Base-by-base conservation (phyloP, 176 grass and related monocot species). In the Eleusine coracana region DNA sequence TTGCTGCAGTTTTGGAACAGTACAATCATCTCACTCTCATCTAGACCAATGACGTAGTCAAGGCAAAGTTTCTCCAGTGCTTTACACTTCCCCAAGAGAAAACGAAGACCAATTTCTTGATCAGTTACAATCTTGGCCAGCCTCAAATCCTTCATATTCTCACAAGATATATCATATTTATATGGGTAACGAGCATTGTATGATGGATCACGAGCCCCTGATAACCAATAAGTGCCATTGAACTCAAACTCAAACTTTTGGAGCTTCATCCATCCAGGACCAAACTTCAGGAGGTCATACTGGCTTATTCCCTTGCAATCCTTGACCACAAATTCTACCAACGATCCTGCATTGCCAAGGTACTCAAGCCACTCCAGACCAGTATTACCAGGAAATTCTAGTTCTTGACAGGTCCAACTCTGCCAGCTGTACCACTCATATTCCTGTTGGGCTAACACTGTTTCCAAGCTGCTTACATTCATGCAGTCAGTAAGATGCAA, bases 401-500 rank as follows among this genome's bases (percentile, higher is more conserved):
- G 52, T 55, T 18, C 17, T 55, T 49, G 4, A 18, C 6, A 1
- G 4, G 16, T 20, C 52, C 1, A 17, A 18, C 52, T 55, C 5
- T 20, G 52, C 52, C 52, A 6, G 52, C 16, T 6, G 4, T 15
- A 17, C 52, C 17, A 17, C 16, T 55, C 17, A 6, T 20, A 55
- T 6, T 55, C 52, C 52, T 55, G 52, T 55, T 55, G 16, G 15
- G 52, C 17, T 55, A 55, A 5, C 15, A 55, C 17, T 55, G 52
- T 55, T 20, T 55, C 17, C 16, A 20, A 6, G 4, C 78, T 83
- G 66, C 49, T 48, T 62, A 96, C 84, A 34, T 82, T 80, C 59
- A 86, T 85, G 82, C 91, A 93, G 6, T 85, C 73, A 52, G 91
- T 67, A 65, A 93, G 89, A n/a, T 91, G 84, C 52, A 91, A 71